Evolutionary conservation across 169 alveolate genomes (phyloP).

Genomic region (Plasmodium reichenowi): DNA sequence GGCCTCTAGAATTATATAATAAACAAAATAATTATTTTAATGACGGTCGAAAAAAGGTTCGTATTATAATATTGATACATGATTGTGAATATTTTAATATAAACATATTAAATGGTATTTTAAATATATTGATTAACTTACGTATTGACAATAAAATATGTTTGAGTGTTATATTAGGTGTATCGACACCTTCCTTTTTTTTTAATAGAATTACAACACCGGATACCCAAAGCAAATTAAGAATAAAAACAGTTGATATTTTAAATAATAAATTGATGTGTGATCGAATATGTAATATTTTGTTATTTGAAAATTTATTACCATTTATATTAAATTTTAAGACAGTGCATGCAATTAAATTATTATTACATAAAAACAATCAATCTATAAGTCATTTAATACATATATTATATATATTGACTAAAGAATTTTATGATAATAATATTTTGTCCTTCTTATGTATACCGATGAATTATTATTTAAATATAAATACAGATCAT

Average conservation of each 20-base stretch:
- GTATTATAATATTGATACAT: constrained; percentile 35
- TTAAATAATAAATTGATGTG: constrained; percentile 41
- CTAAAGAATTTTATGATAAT: constrained; percentile 64
- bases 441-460: constrained; percentile 49
- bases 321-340: constrained; percentile 42
- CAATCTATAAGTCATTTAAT: constrained; percentile 64
- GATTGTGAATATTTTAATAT: constrained; percentile 70
- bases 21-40: constrained; percentile 28
- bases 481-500: neutral
- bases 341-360: constrained; percentile 50
- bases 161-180: constrained; percentile 59
- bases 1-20: constrained; percentile 18
- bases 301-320: constrained; percentile 22
- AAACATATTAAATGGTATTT: constrained; percentile 61
- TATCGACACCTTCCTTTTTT: constrained; percentile 58
- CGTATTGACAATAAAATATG: constrained; percentile 38
- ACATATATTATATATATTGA: constrained; percentile 45
- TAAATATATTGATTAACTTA: constrained; percentile 53
- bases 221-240: constrained; percentile 57
- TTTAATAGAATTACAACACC: constrained; percentile 60
- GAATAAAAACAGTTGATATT: constrained; percentile 50
- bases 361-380: constrained; percentile 53
- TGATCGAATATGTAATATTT: constrained; percentile 32
- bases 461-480: constrained; percentile 51
- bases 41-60: constrained; percentile 61